Percentiles rank a stretch among this genome's conserved stretches.
These are phyloP conservation scores for Cladosporium sp. DNA, from an alignment of 2,329 filamentous ascomycete genomes.

Conservation along the genomic window DNA sequence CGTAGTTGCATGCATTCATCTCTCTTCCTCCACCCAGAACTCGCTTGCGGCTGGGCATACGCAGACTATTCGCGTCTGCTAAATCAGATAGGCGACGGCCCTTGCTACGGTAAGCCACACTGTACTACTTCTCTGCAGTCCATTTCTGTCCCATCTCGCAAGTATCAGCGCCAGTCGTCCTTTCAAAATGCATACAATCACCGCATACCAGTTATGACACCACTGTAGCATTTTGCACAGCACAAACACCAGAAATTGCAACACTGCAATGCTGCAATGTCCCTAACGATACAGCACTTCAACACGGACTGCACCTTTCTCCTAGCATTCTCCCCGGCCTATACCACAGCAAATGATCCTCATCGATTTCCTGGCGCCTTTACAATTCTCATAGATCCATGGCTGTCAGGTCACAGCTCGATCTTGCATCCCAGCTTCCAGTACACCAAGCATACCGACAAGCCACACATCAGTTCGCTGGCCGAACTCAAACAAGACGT, in stretches of 20 bases:
- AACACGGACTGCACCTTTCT: constrained; percentile 64
- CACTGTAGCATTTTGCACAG: not conserved
- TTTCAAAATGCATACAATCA: too few relatives aligned
- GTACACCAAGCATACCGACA: constrained; percentile 52
- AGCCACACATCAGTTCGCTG: constrained; percentile 56
- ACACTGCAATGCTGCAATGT: constrained; percentile 43
- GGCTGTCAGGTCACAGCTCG: constrained; percentile 59
- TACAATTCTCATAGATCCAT: constrained; percentile 68
- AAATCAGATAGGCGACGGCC: not conserved
- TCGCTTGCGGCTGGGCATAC: constrained; percentile 2
- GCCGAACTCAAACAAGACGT: constrained; percentile 49
- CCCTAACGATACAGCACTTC: constrained; percentile 59
- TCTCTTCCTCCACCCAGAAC: not conserved
- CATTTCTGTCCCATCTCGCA: not conserved
- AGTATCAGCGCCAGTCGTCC: not conserved
- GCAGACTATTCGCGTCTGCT: not conserved
- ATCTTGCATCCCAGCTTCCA: constrained; percentile 61
- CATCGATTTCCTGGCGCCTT: constrained; percentile 47
- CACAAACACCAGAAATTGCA: not conserved
- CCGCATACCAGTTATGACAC: constrained; percentile 1
- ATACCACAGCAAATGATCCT: constrained; percentile 28
- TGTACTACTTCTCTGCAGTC: not conserved
- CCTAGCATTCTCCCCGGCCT: constrained; percentile 56
- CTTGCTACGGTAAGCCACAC: constrained; percentile 2
- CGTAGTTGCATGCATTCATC: not conserved